Evolutionary conservation across 495 filamentous ascomycete genomes (phyloP).

Genomic region (Neurospora cerealis): DNA sequence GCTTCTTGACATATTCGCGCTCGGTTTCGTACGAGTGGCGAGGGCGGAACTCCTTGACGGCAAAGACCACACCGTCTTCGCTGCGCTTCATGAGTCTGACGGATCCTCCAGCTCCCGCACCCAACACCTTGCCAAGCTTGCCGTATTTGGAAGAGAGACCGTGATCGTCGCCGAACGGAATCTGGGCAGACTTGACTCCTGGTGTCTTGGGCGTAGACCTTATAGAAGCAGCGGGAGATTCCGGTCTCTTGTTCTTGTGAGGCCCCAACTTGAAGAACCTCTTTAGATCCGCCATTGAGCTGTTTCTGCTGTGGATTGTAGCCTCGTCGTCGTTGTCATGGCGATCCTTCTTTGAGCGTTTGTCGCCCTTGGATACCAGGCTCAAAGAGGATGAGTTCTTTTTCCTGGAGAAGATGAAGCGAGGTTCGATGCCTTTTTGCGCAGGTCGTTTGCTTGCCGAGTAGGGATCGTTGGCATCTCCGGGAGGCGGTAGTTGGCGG

Average conservation of each 20-base stretch:
- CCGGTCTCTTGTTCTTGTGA: constrained; percentile 49
- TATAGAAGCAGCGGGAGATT: constrained; percentile 46
- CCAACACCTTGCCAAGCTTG: constrained; percentile 86
- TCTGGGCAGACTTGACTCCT: constrained; percentile 47
- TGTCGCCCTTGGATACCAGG: constrained; percentile 22
- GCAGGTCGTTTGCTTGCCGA: constrained; percentile 70
- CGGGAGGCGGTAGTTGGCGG: constrained; percentile 66
- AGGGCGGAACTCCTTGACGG: constrained; percentile 93
- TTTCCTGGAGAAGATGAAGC: constrained; percentile 69
- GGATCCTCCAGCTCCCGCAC: constrained; percentile 90
- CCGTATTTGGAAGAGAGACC: constrained; percentile 86
- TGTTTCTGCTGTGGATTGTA: constrained; percentile 45
- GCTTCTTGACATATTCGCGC: constrained; percentile 94
- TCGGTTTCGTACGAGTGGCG: constrained; percentile 89
- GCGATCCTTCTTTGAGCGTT: constrained; percentile 19
- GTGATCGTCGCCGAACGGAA: constrained; percentile 92
- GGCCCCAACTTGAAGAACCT: constrained; percentile 73
- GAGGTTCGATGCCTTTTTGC: constrained; percentile 62
- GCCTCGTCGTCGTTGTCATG: constrained; percentile 38
- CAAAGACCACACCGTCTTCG: constrained; percentile 85
- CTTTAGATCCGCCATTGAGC: constrained; percentile 91
- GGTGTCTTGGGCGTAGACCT: constrained; percentile 46
- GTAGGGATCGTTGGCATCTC: constrained; percentile 82
- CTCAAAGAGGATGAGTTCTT: constrained; percentile 38
- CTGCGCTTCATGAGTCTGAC: constrained; percentile 89